Conservation (phyloP, 2,329 filamentous ascomycete genomes). For the Colletotrichum scovillei region DNA sequence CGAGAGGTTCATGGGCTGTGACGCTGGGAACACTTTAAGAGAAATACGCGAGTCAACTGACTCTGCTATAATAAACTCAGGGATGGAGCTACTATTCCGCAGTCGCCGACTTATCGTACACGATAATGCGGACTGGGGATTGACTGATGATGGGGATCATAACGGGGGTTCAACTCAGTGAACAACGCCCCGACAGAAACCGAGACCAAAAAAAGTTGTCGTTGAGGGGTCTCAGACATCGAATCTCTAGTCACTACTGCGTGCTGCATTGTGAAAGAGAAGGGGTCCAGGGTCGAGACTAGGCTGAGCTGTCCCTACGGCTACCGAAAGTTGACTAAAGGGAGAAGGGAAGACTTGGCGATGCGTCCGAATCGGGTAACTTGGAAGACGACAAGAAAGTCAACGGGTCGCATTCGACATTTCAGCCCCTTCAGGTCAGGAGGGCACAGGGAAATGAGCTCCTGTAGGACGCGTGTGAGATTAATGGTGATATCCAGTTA, state of each 20-base stretch:
- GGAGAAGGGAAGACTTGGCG: neutral
- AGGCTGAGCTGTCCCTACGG: neutral
- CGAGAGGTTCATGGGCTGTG: neutral
- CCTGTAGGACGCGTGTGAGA: neutral
- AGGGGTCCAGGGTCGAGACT: constrained; percentile 21
- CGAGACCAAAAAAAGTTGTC: neutral
- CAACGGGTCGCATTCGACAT: neutral
- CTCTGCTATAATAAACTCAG: neutral
- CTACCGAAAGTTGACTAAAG: neutral
- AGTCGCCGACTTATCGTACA: neutral
- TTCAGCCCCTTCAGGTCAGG: neutral
- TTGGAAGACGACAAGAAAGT: neutral
- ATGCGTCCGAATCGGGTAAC: neutral
- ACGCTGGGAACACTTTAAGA: neutral
- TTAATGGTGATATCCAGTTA: neutral
- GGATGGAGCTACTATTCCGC: neutral
- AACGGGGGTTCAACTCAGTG: neutral
- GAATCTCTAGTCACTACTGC: neutral
- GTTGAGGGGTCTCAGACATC: constrained; percentile 21
- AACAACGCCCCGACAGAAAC: neutral
- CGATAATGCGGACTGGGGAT: neutral
- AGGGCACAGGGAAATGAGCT: constrained; percentile 9
- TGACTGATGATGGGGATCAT: neutral
- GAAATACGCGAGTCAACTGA: constrained; percentile 2
- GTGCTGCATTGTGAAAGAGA: neutral